Evolutionary conservation across 2,329 filamentous ascomycete species (phyloP).

Genomic region (Colletotrichum abscissum): DNA sequence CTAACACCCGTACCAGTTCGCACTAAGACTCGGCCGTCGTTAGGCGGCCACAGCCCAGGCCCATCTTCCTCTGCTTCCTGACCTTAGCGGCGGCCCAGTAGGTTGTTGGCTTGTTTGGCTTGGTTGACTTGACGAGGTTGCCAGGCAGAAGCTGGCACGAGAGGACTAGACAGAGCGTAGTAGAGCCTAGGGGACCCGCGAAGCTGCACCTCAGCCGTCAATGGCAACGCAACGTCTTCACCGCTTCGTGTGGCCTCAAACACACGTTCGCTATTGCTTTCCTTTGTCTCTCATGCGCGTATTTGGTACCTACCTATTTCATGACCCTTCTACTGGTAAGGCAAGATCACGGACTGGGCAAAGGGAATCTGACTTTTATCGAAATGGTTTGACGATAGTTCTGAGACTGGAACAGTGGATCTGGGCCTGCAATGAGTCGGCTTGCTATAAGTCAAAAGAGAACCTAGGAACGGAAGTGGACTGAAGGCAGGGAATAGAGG

Average conservation of each 20-base stretch:
- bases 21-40: constrained; percentile 21
- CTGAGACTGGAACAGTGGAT: constrained; percentile 27
- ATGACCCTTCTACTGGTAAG: not conserved
- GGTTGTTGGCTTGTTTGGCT: constrained; percentile 10
- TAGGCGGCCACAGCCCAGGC: constrained; percentile 23
- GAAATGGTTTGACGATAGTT: constrained; percentile 20
- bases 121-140: constrained; percentile 6
- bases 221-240: constrained; percentile 24
- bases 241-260: constrained; percentile 12
- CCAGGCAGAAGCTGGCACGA: constrained; percentile 2
- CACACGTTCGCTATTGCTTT: constrained; percentile 17
- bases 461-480: constrained; percentile 6
- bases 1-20: constrained; percentile 25
- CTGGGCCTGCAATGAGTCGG: constrained; percentile 9
- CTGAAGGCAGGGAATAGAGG: constrained; percentile 1
- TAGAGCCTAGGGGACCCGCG: not conserved
- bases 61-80: not conserved
- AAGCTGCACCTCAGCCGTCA: not conserved
- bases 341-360: not conserved
- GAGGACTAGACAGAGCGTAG: not conserved
- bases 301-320: not conserved
- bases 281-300: constrained; percentile 23
- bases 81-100: constrained; percentile 10
- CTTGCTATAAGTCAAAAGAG: constrained; percentile 2
- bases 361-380: constrained; percentile 30